Evolutionary conservation across 2,329 filamentous ascomycete genomes (phyloP), one percentile per base, ranked within the genome.

Genomic region (Akanthomyces lecanii): DNA sequence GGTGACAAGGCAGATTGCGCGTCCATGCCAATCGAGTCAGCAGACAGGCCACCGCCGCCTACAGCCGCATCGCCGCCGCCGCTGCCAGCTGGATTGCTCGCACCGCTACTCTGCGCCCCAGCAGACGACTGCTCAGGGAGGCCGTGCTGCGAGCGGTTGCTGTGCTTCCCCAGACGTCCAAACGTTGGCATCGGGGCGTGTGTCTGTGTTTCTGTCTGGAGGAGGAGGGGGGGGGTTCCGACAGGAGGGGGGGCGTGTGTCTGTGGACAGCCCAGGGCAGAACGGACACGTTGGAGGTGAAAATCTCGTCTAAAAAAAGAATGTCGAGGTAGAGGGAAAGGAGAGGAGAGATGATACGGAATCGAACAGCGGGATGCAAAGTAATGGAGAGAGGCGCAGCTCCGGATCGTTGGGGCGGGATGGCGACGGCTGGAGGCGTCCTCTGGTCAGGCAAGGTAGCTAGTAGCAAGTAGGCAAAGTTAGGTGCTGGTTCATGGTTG

Each of bases 111-210:
- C n/a, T 62, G 59, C 14, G 51, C 51, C 40, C 30, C 59, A 25
- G 45, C 30, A 42, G 45, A 70, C 71, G 75, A 74, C 69, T 75
- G 72, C 71, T 82, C 82, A 69, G 77, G 75, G 69, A 84, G 77
- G 67, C 80, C 79, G 71, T 83, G 81, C 76, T 84, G 83, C 72
- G 83, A 83, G 69, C 81, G 81, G 71, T 82, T 83, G 77, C 78
- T 80, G 73, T 82, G 79, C 77, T 77, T 84, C 72, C 79, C 78
- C 73, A 83, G 75, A 71, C 81, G 81, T 75, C 78, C 76, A 74
- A 84, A 84, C 74, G 75, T 74, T 70, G 78, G 81, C 82, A 85
- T 85, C 65, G 28, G 62, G 56, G 57, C 21, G 55, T 48, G 33
- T 63, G 28, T 51, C 33, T 51, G 30, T 42, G 30, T 50, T 58